Conservation (phyloP, 768 basidiomycete species). For the Lactifluus volemus region DNA sequence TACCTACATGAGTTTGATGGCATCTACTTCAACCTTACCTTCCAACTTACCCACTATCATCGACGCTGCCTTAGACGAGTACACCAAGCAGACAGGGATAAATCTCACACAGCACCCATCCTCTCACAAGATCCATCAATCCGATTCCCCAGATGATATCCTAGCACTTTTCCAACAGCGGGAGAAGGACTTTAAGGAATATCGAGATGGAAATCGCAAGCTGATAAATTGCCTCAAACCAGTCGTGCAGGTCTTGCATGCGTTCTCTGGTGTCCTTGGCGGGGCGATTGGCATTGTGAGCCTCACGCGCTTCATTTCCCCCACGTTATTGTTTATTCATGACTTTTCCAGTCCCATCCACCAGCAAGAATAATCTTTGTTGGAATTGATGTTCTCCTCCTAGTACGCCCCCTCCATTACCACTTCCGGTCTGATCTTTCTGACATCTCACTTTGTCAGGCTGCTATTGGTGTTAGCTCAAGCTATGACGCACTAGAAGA, state of each 20-base stretch:
- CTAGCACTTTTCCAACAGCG: neutral
- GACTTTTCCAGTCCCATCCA: neutral
- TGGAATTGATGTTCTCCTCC: constrained; percentile 1
- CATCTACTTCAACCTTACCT: neutral
- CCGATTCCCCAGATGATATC: neutral
- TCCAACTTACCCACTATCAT: neutral
- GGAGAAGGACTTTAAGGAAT: constrained; percentile 3
- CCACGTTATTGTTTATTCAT: neutral
- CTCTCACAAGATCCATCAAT: neutral
- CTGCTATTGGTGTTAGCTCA: neutral
- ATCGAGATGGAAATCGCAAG: constrained; percentile 1
- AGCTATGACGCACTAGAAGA: neutral
- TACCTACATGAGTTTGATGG: neutral
- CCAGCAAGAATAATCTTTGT: constrained; percentile 2
- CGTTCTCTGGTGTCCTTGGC: neutral
- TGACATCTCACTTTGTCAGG: neutral
- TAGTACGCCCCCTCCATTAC: neutral
- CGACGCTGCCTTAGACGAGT: neutral
- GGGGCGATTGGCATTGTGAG: neutral
- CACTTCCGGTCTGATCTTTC: neutral
- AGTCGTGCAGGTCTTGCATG: neutral
- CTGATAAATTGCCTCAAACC: constrained; percentile 5
- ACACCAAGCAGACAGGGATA: constrained; percentile 3
- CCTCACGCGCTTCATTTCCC: neutral
- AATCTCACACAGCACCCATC: neutral